Conservation (phyloP, 345 rosid genomes). For the Rhodamnia rubescens region DNA sequence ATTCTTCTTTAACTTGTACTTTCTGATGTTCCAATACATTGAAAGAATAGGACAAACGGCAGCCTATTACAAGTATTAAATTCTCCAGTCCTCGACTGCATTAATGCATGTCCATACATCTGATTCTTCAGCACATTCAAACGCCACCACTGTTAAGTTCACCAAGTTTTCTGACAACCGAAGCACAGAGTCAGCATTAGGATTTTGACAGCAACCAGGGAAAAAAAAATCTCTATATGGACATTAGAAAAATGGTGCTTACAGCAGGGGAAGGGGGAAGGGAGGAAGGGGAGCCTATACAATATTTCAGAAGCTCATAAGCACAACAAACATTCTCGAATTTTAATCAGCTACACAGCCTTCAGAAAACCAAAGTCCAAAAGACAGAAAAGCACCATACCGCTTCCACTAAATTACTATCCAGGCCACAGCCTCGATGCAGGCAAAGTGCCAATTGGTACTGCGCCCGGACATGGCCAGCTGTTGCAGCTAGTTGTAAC, state of each 20-base stretch:
- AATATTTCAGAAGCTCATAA: neutral
- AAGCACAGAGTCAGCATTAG: neutral
- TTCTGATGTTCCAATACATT: neutral
- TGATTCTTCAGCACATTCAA: neutral
- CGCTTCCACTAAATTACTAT: slow-evolving; percentile 46
- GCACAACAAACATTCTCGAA: neutral
- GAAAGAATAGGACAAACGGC: neutral
- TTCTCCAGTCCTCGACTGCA: neutral
- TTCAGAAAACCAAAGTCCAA: neutral
- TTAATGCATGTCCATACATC: neutral
- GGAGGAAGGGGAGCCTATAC: neutral
- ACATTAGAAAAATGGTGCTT: neutral
- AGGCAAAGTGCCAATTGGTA: slow-evolving; percentile 83
- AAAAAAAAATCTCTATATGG: neutral
- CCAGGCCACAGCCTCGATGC: slow-evolving; percentile 55
- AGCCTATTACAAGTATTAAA: neutral
- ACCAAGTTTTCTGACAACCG: neutral
- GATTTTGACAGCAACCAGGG: neutral
- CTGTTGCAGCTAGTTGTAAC: slow-evolving; percentile 47
- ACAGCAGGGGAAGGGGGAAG: neutral
- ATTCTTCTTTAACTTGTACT: neutral
- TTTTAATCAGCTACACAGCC: neutral
- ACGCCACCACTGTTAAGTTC: neutral
- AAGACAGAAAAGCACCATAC: slow-evolving; percentile 16
- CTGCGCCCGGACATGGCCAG: slow-evolving; percentile 68